Evolutionary conservation across 2,329 filamentous ascomycete species (phyloP).

Genomic region (Phialophora tarda): DNA sequence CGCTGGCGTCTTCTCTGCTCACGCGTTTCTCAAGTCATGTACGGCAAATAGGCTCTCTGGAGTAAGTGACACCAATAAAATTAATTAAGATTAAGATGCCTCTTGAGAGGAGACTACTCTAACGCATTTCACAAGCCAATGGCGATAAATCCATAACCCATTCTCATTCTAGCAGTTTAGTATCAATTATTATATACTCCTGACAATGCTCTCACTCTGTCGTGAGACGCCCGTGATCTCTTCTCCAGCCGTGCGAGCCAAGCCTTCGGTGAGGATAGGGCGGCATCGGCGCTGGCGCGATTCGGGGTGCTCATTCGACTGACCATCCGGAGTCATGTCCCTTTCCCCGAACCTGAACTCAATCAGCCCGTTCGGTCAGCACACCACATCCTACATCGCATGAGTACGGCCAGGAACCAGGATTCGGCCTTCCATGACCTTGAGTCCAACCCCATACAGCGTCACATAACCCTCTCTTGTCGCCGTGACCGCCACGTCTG

Average conservation of each 20-base stretch:
- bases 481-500: background rate
- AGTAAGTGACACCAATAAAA: too few species aligned
- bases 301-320: background rate
- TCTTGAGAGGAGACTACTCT: too few species aligned
- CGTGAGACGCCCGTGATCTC: background rate
- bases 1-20: too few species aligned
- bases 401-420: slow-evolving; percentile 6
- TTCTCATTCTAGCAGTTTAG: too few species aligned
- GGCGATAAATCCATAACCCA: too few species aligned
- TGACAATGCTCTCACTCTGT: background rate
- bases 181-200: background rate
- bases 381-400: background rate
- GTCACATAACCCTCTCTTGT: background rate
- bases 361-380: background rate
- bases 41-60: too few species aligned
- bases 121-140: too few species aligned
- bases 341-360: background rate
- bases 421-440: slow-evolving; percentile 13
- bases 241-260: background rate
- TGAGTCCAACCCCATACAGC: slow-evolving; percentile 10
- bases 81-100: too few species aligned
- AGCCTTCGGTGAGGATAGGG: background rate
- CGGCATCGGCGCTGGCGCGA: too few species aligned
- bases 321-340: background rate
- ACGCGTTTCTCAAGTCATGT: too few species aligned